These are phyloP conservation scores for Rhizopogon vesiculosus DNA, from an alignment of 768 basidiomycete species.

Conservation along the genomic window DNA sequence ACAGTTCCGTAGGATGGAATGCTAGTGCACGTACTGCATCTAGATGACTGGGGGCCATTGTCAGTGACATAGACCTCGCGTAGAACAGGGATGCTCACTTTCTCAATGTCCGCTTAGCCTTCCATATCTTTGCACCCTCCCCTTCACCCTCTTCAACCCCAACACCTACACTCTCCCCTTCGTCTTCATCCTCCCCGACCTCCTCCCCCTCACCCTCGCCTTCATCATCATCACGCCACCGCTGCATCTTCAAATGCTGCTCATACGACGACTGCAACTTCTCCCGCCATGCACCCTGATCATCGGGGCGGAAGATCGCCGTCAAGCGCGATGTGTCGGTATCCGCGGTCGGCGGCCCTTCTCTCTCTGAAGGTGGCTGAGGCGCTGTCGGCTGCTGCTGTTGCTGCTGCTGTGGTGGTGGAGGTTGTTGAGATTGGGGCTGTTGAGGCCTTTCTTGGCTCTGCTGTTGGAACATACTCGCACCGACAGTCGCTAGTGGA, in stretches of 20 bases:
- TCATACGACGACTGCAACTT: slow-evolving; percentile 64
- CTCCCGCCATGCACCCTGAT: slow-evolving; percentile 84
- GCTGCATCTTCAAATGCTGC: slow-evolving; percentile 21
- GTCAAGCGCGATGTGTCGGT: slow-evolving; percentile 35
- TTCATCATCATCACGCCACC: slow-evolving; percentile 45
- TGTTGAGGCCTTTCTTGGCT: slow-evolving; percentile 19
- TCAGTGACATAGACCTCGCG: slow-evolving; percentile 5
- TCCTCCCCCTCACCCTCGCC: slow-evolving; percentile 60
- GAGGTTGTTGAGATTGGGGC: slow-evolving; percentile 41
- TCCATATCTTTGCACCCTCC: slow-evolving; percentile 76
- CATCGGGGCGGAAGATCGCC: slow-evolving; percentile 85
- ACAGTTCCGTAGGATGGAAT: slow-evolving; percentile 83
- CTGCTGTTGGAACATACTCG: slow-evolving; percentile 35
- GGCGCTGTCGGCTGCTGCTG: slow-evolving; percentile 8
- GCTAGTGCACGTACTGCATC: slow-evolving; percentile 89
- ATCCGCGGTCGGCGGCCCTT: slow-evolving; percentile 9
- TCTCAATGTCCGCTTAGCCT: slow-evolving; percentile 78
- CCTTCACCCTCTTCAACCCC: slow-evolving; percentile 60
- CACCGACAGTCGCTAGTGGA: slow-evolving; percentile 25
- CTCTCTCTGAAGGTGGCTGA: slow-evolving; percentile 5
- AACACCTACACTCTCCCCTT: slow-evolving; percentile 48
- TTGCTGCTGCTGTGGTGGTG: slow-evolving; percentile 13
- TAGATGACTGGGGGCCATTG: slow-evolving; percentile 60
- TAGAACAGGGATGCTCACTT: slow-evolving; percentile 54
- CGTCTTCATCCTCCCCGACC: slow-evolving; percentile 66